Conservation (phyloP, 257 asterid genomes). For the Jacaranda copaia region DNA sequence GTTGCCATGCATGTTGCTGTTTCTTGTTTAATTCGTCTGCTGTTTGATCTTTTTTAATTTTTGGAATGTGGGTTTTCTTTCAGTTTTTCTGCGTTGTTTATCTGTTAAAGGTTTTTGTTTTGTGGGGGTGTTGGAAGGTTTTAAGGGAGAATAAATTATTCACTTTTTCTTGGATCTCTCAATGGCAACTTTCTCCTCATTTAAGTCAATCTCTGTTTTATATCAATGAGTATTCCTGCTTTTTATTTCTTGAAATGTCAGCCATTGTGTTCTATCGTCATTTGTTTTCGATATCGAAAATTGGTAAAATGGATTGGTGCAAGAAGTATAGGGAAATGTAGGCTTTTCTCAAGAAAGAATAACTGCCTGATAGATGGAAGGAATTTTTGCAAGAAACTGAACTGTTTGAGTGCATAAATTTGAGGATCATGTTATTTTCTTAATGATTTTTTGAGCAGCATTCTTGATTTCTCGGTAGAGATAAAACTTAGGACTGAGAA, state of each 20-base stretch:
- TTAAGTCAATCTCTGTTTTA: background rate
- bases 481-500: conserved; percentile 31
- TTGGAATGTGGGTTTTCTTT: conserved; percentile 16
- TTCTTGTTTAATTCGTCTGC: conserved; percentile 5
- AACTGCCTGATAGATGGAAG: background rate
- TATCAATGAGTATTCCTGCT: background rate
- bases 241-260: conserved; percentile 9
- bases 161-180: background rate
- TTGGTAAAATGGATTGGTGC: background rate
- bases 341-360: background rate
- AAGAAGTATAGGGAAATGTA: background rate
- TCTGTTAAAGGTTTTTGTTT: background rate
- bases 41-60: conserved; percentile 6
- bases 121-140: background rate
- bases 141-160: background rate
- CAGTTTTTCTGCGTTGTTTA: background rate
- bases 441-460: background rate
- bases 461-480: conserved; percentile 15
- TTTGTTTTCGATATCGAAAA: background rate
- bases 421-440: background rate
- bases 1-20: conserved; percentile 36
- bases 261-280: background rate
- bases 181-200: background rate
- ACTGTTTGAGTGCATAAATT: background rate
- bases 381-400: background rate